These are phyloP conservation scores for Ganoderma sp. DNA, from an alignment of 1,284 basidiomycete species.

Conservation along the genomic window DNA sequence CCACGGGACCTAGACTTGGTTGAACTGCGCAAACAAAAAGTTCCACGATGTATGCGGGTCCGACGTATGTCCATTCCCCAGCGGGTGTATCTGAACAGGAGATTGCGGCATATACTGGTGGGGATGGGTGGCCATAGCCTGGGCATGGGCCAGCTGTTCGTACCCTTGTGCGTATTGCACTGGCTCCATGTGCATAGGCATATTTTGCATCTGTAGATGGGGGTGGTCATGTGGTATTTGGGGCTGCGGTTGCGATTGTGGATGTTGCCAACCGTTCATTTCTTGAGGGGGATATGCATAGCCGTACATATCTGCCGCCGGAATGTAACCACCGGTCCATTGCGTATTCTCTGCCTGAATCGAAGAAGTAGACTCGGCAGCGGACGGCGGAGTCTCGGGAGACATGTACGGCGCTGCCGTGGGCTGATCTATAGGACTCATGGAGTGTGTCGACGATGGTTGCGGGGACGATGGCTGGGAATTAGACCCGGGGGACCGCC, in stretches of 20 bases:
- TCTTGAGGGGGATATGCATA: constrained; percentile 32
- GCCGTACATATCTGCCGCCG: constrained; percentile 24
- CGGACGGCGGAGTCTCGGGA: constrained; percentile 21
- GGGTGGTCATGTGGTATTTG: constrained; percentile 21
- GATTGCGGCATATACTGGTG: constrained; percentile 29
- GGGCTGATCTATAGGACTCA: constrained; percentile 34
- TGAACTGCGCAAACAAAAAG: constrained; percentile 39
- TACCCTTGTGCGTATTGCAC: constrained; percentile 31
- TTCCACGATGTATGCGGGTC: constrained; percentile 41
- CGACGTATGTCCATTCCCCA: constrained; percentile 25
- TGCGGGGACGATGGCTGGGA: constrained; percentile 48
- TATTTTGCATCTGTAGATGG: constrained; percentile 25
- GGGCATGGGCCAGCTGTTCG: constrained; percentile 21
- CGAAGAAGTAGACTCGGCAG: constrained; percentile 10
- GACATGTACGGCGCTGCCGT: constrained; percentile 28
- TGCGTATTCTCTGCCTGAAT: constrained; percentile 12
- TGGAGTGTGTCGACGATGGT: constrained; percentile 34
- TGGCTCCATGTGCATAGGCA: constrained; percentile 25
- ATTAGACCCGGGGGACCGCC: constrained; percentile 51
- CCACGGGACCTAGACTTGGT: constrained; percentile 22
- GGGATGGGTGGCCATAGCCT: constrained; percentile 14
- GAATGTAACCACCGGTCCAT: constrained; percentile 25
- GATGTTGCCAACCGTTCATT: constrained; percentile 33
- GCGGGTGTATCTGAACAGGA: constrained; percentile 31
- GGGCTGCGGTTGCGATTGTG: constrained; percentile 32